These are phyloP conservation scores for Phytophthora parvispora DNA, from an alignment of 352 stramenopile genomes.

Conservation along the genomic window DNA sequence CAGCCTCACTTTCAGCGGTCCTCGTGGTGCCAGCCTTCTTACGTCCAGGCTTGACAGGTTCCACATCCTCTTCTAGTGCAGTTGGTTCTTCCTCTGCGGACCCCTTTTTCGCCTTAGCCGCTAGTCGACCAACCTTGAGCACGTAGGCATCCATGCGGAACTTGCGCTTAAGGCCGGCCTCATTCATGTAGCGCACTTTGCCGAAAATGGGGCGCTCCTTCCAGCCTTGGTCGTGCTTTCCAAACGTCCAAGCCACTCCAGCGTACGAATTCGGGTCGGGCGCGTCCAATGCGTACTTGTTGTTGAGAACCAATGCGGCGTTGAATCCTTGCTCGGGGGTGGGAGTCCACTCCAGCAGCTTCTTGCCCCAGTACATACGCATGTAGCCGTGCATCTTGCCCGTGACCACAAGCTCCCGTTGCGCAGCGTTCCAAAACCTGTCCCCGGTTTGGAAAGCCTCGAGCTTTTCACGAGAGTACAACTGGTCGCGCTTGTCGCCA, in stretches of 20 bases:
- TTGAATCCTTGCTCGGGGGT: slow-evolving; percentile 92
- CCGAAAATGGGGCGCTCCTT: slow-evolving; percentile 98
- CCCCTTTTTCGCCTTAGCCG: slow-evolving; percentile 20
- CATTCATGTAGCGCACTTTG: slow-evolving; percentile 99
- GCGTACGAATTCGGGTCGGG: slow-evolving; percentile 96
- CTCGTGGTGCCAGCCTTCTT: slow-evolving; percentile 17
- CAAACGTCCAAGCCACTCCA: slow-evolving; percentile 87
- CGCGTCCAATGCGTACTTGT: slow-evolving; percentile 98
- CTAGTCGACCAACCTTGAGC: slow-evolving; percentile 54
- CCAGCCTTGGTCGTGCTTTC: slow-evolving; percentile 98
- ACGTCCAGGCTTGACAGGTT: slow-evolving; percentile 9
- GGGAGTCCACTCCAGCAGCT: slow-evolving; percentile 98
- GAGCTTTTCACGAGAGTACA: slow-evolving; percentile 95
- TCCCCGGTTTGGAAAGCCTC: slow-evolving; percentile 96
- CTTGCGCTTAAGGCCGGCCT: slow-evolving; percentile 98
- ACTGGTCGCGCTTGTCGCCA: slow-evolving; percentile 83
- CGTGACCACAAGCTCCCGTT: slow-evolving; percentile 95
- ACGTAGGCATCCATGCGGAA: slow-evolving; percentile 96
- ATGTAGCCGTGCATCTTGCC: slow-evolving; percentile 95
- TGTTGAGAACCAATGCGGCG: slow-evolving; percentile 98
- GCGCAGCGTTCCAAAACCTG: slow-evolving; percentile 99
- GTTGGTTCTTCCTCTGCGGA: neutral
- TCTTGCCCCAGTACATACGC: slow-evolving; percentile 99
- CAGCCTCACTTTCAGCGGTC: slow-evolving; percentile 6
- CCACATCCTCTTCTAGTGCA: slow-evolving; percentile 6